These are phyloP conservation scores for Tetracladium maxilliforme DNA, from an alignment of 2,329 filamentous ascomycete species.

Conservation along the genomic window DNA sequence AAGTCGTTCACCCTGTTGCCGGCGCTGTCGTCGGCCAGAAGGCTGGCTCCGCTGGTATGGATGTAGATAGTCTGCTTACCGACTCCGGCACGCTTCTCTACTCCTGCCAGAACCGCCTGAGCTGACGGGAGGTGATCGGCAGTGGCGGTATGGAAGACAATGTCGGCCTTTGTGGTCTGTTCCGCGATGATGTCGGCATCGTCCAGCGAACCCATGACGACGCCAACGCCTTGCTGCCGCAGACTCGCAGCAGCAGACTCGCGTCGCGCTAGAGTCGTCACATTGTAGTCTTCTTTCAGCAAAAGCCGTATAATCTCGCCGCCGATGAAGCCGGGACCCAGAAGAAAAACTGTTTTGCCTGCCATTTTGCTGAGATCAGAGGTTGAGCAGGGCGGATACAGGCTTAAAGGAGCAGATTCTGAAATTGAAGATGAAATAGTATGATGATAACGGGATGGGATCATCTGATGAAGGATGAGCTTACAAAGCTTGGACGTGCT, in stretches of 20 bases:
- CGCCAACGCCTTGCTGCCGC: conserved; percentile 18
- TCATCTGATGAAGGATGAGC: too few relatives aligned
- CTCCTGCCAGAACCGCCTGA: conserved; percentile 25
- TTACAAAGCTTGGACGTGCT: too few relatives aligned
- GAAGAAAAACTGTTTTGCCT: conserved; percentile 18
- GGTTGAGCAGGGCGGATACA: too few relatives aligned
- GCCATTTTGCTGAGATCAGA: conserved; percentile 4
- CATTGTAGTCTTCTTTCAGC: conserved; percentile 21
- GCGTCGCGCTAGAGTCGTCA: conserved; percentile 25
- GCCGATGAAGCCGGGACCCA: conserved; percentile 31
- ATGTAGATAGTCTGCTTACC: conserved; percentile 27
- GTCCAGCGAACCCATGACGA: conserved; percentile 23
- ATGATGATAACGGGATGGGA: too few relatives aligned
- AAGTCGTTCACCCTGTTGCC: conserved; percentile 18
- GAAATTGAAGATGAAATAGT: too few relatives aligned
- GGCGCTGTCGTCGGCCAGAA: conserved; percentile 20
- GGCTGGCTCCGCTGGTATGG: conserved; percentile 28
- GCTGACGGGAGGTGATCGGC: conserved; percentile 29
- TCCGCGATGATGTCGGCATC: conserved; percentile 22
- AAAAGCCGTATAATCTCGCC: conserved; percentile 28
- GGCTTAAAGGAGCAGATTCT: too few relatives aligned
- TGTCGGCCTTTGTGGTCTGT: conserved; percentile 20
- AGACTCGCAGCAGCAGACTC: conserved; percentile 19
- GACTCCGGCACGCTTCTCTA: conserved; percentile 20
- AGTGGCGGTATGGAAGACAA: conserved; percentile 31